Base-by-base conservation (phyloP, 2,329 filamentous ascomycete genomes). In the Bipolaris oryzae region DNA sequence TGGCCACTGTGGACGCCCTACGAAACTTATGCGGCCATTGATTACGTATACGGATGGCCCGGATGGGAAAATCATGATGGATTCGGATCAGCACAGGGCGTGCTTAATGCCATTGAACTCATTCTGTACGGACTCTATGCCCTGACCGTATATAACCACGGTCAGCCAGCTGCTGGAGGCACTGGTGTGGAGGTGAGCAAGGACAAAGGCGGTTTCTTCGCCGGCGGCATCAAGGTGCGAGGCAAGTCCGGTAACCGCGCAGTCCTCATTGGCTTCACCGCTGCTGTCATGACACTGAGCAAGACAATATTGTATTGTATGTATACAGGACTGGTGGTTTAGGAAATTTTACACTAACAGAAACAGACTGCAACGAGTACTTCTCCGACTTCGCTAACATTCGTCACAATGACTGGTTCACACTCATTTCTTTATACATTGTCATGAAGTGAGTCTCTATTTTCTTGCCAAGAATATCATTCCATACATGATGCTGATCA, bases 11-110 rank as follows among this genome's bases (percentile, higher is more conserved):
- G 86, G 84, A 79, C 78, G 28, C 91, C 90, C 0, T 96, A 96
- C 78, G 85, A 84, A 69, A 85, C 96, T 1, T 96, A 96, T 78
- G 90, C 89, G 55, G 79, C 82, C 48, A 81, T 96, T 63, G 92
- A 96, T 77, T 82, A 92, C 74, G 82, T 94, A 31, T 96, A 96
- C 78, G 91, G 92, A 38, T 88, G 84, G 80, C 87, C 88, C 67
- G 88, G 89, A 3, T 91, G 84, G 73, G 78, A 90, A 58, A 61
- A 64, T 9, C 75, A 81, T 20, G 87, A 87, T 71, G 91, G 92
- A 34, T 96, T 96, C 77, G 90, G 90, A 0, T 85, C 83, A 39
- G 91, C 91, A 35, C 92, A 96, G 81, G 84, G 84, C 25, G 67
- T 80, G 6, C 72, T 93, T 62, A 95, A 94, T 70, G 74, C 85